These are phyloP conservation scores for Pythium insidiosum DNA, from an alignment of 352 stramenopile genomes.

Conservation along the genomic window DNA sequence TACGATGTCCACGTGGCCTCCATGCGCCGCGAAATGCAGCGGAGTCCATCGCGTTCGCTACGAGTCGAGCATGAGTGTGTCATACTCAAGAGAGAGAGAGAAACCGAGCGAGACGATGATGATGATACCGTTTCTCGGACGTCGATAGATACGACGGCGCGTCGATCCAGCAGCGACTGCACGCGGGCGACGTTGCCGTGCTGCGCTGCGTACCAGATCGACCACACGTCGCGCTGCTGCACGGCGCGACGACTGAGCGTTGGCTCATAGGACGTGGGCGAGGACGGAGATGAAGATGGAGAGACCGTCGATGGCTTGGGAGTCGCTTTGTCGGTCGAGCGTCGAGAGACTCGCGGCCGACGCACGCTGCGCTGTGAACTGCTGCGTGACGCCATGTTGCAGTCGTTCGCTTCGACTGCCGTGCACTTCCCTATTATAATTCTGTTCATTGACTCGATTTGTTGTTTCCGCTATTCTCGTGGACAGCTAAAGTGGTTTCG, in stretches of 20 bases:
- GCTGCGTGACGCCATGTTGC: too few relatives aligned
- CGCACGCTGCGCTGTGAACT: too few relatives aligned
- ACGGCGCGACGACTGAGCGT: background rate
- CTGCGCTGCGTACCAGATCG: constrained; percentile 66
- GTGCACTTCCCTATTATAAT: too few relatives aligned
- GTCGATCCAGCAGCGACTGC: constrained; percentile 35
- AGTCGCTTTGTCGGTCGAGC: too few relatives aligned
- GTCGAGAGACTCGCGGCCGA: too few relatives aligned
- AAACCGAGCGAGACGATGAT: constrained; percentile 4
- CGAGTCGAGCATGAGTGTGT: background rate
- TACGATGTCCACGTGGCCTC: constrained; percentile 37
- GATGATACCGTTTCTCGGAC: constrained; percentile 51
- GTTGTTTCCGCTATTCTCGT: too few relatives aligned
- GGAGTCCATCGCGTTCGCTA: constrained; percentile 51
- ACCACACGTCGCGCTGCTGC: constrained; percentile 32
- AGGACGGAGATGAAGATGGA: too few relatives aligned
- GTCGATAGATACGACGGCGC: constrained; percentile 28
- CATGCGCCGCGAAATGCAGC: constrained; percentile 51
- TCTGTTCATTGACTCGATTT: too few relatives aligned
- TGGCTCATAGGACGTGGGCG: too few relatives aligned
- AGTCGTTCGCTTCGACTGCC: too few relatives aligned
- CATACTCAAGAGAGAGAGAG: background rate
- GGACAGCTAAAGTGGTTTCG: too few relatives aligned
- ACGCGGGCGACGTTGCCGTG: constrained; percentile 46
- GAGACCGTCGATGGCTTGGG: too few relatives aligned